Conservation (phyloP, 2,329 filamentous ascomycete species). For the Exophiala spinifera region DNA sequence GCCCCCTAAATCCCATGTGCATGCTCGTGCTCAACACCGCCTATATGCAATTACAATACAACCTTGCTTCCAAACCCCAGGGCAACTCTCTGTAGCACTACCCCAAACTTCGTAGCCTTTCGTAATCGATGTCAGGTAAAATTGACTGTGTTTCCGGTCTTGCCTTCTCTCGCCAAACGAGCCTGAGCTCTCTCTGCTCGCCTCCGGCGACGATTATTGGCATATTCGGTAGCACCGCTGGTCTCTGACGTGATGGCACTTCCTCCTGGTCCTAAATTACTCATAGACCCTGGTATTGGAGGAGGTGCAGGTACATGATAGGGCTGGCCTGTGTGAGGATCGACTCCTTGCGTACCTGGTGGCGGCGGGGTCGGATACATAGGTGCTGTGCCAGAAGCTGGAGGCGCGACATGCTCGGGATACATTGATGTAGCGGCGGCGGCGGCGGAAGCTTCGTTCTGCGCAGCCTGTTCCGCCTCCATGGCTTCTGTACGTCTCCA, state of each 20-base stretch:
- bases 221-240: slow-evolving; percentile 47
- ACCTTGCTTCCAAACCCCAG: too few relatives aligned
- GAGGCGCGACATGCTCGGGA: slow-evolving; percentile 10
- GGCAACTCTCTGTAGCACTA: too few relatives aligned
- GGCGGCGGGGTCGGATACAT: slow-evolving; percentile 25
- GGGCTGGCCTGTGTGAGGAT: slow-evolving; percentile 18
- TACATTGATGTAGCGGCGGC: slow-evolving; percentile 8
- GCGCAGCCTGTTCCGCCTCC: slow-evolving; percentile 47
- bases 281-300: slow-evolving; percentile 40
- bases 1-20: too few relatives aligned
- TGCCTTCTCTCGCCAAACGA: slow-evolving; percentile 43
- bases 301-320: slow-evolving; percentile 35
- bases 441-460: slow-evolving; percentile 37
- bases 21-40: too few relatives aligned
- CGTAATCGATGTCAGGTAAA: slow-evolving; percentile 20
- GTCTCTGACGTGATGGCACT: slow-evolving; percentile 43
- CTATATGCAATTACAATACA: neutral
- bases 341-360: slow-evolving; percentile 18
- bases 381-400: neutral
- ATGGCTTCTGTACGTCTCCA: slow-evolving; percentile 50
- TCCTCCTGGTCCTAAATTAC: slow-evolving; percentile 41
- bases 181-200: slow-evolving; percentile 52
- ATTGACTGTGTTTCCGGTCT: slow-evolving; percentile 29
- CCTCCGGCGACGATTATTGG: slow-evolving; percentile 52
- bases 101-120: too few relatives aligned